Evolutionary conservation across 345 rosid species (phyloP), one percentile per base, ranked within the genome.

Genomic region (Citrus inodora): DNA sequence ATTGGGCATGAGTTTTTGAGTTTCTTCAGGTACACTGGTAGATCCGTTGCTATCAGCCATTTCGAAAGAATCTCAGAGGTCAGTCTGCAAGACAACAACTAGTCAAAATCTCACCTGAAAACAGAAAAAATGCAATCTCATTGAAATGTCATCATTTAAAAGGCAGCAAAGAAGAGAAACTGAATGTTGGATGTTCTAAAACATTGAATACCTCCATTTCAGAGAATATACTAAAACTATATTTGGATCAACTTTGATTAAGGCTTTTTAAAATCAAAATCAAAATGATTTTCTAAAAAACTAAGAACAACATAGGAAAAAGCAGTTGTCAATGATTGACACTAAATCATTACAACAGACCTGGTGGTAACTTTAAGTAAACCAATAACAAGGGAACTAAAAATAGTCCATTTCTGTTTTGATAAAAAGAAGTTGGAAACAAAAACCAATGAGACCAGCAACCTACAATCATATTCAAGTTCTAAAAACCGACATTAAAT

Each of bases 1-100:
- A 28, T 75, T 69, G 30, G 64, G 55, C 25, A 24, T 51, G 10
- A 21, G 65, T 53, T 55, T 76, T 67, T 66, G 53, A 67, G 64
- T 66, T 35, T 66, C 72, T 66, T 76, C 73, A 8, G 35, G 51
- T 9, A 33, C 33, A 4, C 33, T 19, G 3, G 72, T 51, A 68
- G 71, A 53, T 76, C 24, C 63, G 1, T 53, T 30, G 65, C 65
- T 25, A 28, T 55, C 71, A 66, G 28, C 65, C 79, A 76, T 76
- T 76, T 24, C 6, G 61, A 76, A 66, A 37, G 10, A 48, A 22
- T 22, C 40, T 75, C 60, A 75, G 25, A n/a, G 32, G 40, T 51
- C 35, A 9, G 53, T 32, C 79, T 76, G 79, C 33, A 76, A 66
- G 46, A 33, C 19, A 25, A 74, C 91, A 94, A n/a, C 16, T 42